Conservation (phyloP, 139 green algal genomes). For the Eudorina sp. region DNA sequence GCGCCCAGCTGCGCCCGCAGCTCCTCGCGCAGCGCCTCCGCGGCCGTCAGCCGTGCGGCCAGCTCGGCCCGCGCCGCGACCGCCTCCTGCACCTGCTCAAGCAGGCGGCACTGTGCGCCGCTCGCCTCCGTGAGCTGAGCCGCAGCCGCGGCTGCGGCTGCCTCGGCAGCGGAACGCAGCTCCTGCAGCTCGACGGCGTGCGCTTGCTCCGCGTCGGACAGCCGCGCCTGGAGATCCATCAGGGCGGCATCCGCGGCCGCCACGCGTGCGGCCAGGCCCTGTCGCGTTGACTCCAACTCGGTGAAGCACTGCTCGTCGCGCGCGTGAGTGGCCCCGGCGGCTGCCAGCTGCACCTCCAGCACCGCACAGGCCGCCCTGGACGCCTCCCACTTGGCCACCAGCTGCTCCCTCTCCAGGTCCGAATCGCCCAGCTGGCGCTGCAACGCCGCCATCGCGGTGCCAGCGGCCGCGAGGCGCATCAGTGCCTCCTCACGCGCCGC, state of each 20-base stretch:
- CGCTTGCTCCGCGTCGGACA: neutral
- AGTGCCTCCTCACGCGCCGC: neutral
- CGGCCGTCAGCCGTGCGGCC: neutral
- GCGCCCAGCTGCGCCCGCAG: neutral
- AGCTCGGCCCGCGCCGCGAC: neutral
- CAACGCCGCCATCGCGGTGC: neutral
- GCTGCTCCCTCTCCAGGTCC: neutral
- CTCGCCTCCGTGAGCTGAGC: neutral
- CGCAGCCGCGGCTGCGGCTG: neutral
- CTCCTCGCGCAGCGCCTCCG: neutral
- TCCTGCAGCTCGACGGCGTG: neutral
- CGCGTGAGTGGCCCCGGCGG: neutral
- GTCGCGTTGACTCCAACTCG: neutral
- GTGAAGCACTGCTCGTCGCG: neutral
- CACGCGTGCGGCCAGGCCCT: neutral
- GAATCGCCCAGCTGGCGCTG: neutral
- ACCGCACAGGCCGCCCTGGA: too few relatives aligned
- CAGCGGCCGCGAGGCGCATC: neutral
- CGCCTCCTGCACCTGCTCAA: neutral
- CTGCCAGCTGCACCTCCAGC: constrained; percentile 9
- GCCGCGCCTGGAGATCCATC: neutral
- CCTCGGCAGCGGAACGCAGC: neutral
- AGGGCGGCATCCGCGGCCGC: neutral
- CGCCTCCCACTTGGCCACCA: neutral
- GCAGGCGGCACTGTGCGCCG: neutral